Percentiles rank a stretch among this genome's conserved stretches.
Evolutionary conservation across 2,329 filamentous ascomycete genomes (phyloP).

Genomic region (Sclerotiophoma versabilis): DNA sequence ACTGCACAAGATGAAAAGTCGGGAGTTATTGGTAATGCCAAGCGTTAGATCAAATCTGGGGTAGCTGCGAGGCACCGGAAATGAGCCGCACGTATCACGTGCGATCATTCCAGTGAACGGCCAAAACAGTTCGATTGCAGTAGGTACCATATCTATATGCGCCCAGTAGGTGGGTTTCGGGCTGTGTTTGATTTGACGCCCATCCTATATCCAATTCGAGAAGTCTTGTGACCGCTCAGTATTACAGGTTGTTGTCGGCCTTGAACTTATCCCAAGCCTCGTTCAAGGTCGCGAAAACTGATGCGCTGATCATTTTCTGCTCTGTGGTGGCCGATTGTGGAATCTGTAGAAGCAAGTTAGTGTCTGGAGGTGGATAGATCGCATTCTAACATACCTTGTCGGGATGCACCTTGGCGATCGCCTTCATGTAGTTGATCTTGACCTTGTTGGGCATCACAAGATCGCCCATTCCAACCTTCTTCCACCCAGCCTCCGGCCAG

Average conservation of each 20-base stretch:
- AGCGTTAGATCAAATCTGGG: slow-evolving; percentile 22
- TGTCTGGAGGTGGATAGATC: neutral
- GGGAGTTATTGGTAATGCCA: slow-evolving; percentile 26
- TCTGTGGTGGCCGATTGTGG: slow-evolving; percentile 70
- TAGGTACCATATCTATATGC: slow-evolving; percentile 1
- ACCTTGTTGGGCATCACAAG: slow-evolving; percentile 92
- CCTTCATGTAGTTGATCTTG: slow-evolving; percentile 99
- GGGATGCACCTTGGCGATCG: slow-evolving; percentile 96
- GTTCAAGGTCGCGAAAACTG: slow-evolving; percentile 70
- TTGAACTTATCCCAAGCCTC: slow-evolving; percentile 75
- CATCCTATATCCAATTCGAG: neutral
- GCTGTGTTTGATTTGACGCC: neutral
- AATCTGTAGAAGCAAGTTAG: slow-evolving; percentile 53
- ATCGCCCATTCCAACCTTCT: slow-evolving; percentile 94
- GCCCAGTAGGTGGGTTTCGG: neutral
- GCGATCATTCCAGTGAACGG: neutral
- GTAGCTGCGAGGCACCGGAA: slow-evolving; percentile 25
- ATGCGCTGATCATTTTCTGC: slow-evolving; percentile 70
- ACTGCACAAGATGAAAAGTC: slow-evolving; percentile 29
- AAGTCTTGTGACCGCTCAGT: too few species aligned
- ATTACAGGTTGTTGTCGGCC: slow-evolving; percentile 59
- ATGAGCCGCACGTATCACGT: slow-evolving; percentile 29
- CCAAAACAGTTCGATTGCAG: neutral
- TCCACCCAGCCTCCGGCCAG: slow-evolving; percentile 94
- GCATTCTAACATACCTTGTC: slow-evolving; percentile 76